Base-by-base conservation (phyloP, 768 basidiomycete genomes). In the Tulasnella sp. region DNA sequence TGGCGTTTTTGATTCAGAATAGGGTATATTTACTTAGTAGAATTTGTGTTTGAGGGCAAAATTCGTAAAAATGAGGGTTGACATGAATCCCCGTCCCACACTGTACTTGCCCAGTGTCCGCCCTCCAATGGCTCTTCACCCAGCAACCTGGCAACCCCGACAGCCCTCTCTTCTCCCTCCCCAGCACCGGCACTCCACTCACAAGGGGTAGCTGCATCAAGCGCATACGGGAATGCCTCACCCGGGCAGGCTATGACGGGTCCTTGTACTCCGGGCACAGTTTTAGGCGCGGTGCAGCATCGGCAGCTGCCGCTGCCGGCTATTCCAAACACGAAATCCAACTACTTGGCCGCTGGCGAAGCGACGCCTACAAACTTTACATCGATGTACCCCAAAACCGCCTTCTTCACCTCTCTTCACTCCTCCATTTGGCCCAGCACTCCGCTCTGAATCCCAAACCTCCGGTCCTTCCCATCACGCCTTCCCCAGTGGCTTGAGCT, bases 331-430 rank as follows among this genome's bases (percentile, higher is more conserved):
- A 82, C 39, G 82, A 85, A 72, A 84, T 85, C 37, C 83, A 85
- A 78, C 81, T 83, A 11, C 80, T 85, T 1, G 83, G 84, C 11
- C 81, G 82, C 17, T 84, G 84, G 84, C 78, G 80, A 7, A 84
- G 83, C 74, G 81, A 85, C 69, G 80, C 82, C 12, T 85, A 84
- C 81, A 83, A 83, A 67, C 81, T 84, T 17, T 85, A 85, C 79
- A 81, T 85, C 31, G 84, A 85, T 39, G 58, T 72, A 38, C 75
- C 77, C 0, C 37, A 36, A 2, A 75, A 80, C 14, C 79, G 80
- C 0, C 69, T 83, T 45, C 81, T 84, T 17, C 78, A 80, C 38
- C 80, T 85, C 29, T 83, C 83, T 42, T 78, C 81, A 64, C 79
- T 77, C 76, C 82, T 85, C 45, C 83, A 83, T 79, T 82, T 38